Base-by-base conservation (phyloP, 2,329 filamentous ascomycete genomes). In the Bisporella sp. region DNA sequence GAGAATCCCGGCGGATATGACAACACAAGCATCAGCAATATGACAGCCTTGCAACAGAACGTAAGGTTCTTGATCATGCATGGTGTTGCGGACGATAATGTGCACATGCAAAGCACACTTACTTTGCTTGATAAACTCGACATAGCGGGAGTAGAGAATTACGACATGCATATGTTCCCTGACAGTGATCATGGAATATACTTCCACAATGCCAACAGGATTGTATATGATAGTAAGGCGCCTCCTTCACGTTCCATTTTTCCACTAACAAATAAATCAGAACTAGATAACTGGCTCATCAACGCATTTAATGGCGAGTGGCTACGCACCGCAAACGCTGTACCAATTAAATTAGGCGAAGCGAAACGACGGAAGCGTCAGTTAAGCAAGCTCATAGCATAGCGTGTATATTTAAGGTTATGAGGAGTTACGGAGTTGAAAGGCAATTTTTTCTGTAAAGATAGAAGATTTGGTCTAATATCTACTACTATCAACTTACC, bases 251-350 rank as follows among this genome's bases (percentile, higher is more conserved):
- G 31, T 21, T 45, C 42, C 46, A 5, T 4, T n/a, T 13, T 11
- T 41, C 47, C 59, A 49, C 69, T 75, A 56, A 73, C 64, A 4
- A 21, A 30, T n/a, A 2, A 28, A 31, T 31, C 54, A 90, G 87
- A 89, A 70, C 68, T 96, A 32, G 83, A 77, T 51, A 91, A 88
- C 66, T 99, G 92, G 92, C 81, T 99, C 49, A 79, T 96, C 65
- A 97, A 96, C 66, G 93, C 93, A 1, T 99, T 99, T 67, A 97
- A 97, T 60, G 93, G 93, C 47, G 90, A 96, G 68, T 97, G 92
- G 89, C 73, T 92, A 46, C 72, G 59, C 32, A 66, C 64, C 21
- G 52, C 58, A n/a, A 59, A 66, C 45, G 61, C 64, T 21, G 57
- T 60, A 9, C 64, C 64, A 30, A 41, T 65, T 13, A 49, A 64